Conservation (phyloP, 2,329 filamentous ascomycete genomes). For the Gaeumannomyces tritici region DNA sequence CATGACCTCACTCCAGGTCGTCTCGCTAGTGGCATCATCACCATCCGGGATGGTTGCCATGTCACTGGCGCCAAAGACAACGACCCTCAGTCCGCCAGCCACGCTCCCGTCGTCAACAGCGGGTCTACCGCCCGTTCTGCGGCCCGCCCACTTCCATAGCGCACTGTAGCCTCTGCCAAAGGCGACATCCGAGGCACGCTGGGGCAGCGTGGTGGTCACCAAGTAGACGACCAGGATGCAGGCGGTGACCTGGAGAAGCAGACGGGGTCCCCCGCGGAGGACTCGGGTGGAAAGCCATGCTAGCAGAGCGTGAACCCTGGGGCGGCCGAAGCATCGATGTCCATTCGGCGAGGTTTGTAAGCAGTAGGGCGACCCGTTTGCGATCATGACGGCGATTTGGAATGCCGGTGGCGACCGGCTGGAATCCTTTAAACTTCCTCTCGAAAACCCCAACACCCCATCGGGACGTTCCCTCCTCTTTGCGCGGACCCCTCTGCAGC, state of each 20-base stretch:
- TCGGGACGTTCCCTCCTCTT: neutral
- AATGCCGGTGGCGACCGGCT: too few species aligned
- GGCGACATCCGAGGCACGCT: slow-evolving; percentile 11
- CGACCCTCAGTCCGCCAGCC: slow-evolving; percentile 31
- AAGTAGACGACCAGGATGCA: slow-evolving; percentile 13
- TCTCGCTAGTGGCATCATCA: slow-evolving; percentile 10
- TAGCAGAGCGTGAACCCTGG: slow-evolving; percentile 9
- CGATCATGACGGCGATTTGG: neutral
- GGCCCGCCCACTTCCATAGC: slow-evolving; percentile 9
- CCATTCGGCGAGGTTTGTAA: neutral
- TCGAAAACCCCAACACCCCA: neutral
- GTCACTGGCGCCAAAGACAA: slow-evolving; percentile 43
- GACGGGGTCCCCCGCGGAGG: slow-evolving; percentile 16
- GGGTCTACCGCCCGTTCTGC: neutral
- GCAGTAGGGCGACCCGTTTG: neutral
- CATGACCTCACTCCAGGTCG: slow-evolving; percentile 37
- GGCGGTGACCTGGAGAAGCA: slow-evolving; percentile 16
- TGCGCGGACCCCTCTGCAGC: neutral
- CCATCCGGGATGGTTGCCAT: slow-evolving; percentile 25
- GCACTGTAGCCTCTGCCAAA: slow-evolving; percentile 9
- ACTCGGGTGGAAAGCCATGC: slow-evolving; percentile 18
- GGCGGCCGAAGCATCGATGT: neutral
- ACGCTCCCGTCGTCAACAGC: slow-evolving; percentile 7
- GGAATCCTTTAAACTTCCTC: neutral
- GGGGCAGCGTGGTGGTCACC: slow-evolving; percentile 12